Evolutionary conservation across 768 basidiomycete species (phyloP), one percentile per base, ranked within the genome.

Genomic region (Hydnum rufescens): DNA sequence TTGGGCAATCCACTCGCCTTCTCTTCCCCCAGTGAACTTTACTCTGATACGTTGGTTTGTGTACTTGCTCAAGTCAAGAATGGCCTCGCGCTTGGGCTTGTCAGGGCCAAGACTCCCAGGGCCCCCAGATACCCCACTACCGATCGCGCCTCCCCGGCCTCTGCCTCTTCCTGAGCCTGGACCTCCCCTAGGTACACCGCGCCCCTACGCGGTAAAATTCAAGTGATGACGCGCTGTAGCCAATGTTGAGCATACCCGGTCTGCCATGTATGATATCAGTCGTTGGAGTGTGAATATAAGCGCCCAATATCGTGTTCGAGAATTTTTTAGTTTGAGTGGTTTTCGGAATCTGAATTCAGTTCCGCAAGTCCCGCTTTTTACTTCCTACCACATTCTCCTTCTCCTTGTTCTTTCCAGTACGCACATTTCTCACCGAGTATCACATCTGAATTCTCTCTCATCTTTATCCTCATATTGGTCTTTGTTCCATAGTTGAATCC

Each of bases 21-120:
- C 90, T 36, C 95, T 70, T 34, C 93, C 93, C 42, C 95, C 95
- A n/a, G 88, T 88, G 63, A 99, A 97, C 66, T 95, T 96, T 61
- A 97, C 90, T 53, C 88, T 70, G 62, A 99, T 86, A 56, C 78
- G 75, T 65, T 90, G 80, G 65, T 93, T 85, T 51, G 83, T 82
- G 60, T 95, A 97, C 65, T 93, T 92, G 48, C 84, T 78, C 30
- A 97, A 78, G 65, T 96, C 90, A 30, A 97, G 77, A 65, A 97
- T 96, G 28, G 88, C 86, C 65, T 97, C 93, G 42, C 86, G 76
- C 64, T 83, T 85, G 42, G 84, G 85, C 63, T 83, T 87, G 59
- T 88, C 75, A n/a, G n/a, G n/a, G 62, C 75, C 68, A 6, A 72
- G 64, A 30, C 72, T 70, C 50, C 68, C 69, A 18, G 71, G 62